Evolutionary conservation across 768 basidiomycete genomes (phyloP).

Genomic region (Termitomyces sp.): DNA sequence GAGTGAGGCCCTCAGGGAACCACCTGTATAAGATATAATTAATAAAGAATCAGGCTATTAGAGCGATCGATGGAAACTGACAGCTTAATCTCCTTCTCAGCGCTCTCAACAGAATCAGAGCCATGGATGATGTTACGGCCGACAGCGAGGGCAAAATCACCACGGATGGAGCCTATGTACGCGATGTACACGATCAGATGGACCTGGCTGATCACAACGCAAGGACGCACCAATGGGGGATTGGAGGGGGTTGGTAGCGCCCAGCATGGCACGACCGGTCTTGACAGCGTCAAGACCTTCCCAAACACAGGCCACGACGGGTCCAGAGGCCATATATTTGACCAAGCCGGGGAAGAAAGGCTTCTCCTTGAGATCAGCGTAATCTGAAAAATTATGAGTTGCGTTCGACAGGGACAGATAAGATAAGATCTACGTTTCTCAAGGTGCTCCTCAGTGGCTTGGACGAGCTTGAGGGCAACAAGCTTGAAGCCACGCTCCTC

Average conservation of each 20-base stretch:
- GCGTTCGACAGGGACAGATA: constrained; percentile 6
- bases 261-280: constrained; percentile 94
- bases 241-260: constrained; percentile 92
- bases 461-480: constrained; percentile 87
- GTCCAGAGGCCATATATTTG: constrained; percentile 94
- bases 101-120: constrained; percentile 82
- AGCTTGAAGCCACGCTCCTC: constrained; percentile 99
- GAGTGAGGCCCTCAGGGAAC: constrained; percentile 84
- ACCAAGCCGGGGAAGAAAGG: constrained; percentile 95
- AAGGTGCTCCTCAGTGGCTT: constrained; percentile 77
- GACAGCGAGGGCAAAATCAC: constrained; percentile 90
- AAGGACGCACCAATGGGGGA: constrained; percentile 69
- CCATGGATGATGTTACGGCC: constrained; percentile 95
- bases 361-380: constrained; percentile 92
- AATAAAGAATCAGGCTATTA: constrained; percentile 4
- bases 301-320: constrained; percentile 95
- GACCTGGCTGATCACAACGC: not conserved
- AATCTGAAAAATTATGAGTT: constrained; percentile 52
- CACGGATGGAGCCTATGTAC: constrained; percentile 82
- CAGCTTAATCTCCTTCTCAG: constrained; percentile 93
- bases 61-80: constrained; percentile 31
- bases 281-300: constrained; percentile 92
- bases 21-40: constrained; percentile 42
- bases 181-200: not conserved
- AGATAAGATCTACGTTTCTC: constrained; percentile 62